Evolutionary conservation across 257 asterid species (phyloP).

Genomic region (Thymus mandschuricus): DNA sequence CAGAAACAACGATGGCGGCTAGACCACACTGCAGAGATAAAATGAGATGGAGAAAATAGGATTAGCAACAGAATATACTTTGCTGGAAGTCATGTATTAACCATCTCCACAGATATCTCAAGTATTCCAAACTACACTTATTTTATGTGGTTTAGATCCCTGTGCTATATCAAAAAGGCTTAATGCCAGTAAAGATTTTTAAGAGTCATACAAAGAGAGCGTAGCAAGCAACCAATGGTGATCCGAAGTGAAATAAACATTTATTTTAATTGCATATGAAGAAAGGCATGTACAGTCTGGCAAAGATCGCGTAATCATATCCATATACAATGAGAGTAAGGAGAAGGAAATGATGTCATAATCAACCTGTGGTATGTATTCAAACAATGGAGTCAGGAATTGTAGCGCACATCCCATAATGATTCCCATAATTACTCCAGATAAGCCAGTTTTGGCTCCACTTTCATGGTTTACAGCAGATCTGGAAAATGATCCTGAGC

Average conservation of each 20-base stretch:
- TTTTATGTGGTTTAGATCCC: slow-evolving; percentile 10
- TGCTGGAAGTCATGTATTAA: neutral
- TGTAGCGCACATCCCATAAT: slow-evolving; percentile 96
- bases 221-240: slow-evolving; percentile 5
- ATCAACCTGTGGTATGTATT: slow-evolving; percentile 90
- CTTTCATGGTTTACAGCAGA: slow-evolving; percentile 99
- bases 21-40: slow-evolving; percentile 71
- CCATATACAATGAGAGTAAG: slow-evolving; percentile 19
- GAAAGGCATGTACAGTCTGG: slow-evolving; percentile 20
- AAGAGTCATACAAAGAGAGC: slow-evolving; percentile 14
- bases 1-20: slow-evolving; percentile 97
- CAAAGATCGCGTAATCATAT: slow-evolving; percentile 20
- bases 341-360: slow-evolving; percentile 25
- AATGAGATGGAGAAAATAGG: slow-evolving; percentile 21
- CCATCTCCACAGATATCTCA: slow-evolving; percentile 27
- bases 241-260: slow-evolving; percentile 18
- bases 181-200: slow-evolving; percentile 1
- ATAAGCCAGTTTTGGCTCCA: slow-evolving; percentile 98
- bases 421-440: slow-evolving; percentile 93
- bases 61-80: slow-evolving; percentile 20
- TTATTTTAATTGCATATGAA: slow-evolving; percentile 15
- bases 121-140: slow-evolving; percentile 18
- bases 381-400: slow-evolving; percentile 91
- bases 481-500: slow-evolving; percentile 94
- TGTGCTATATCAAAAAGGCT: slow-evolving; percentile 25